Base-by-base conservation (phyloP, 495 filamentous ascomycete genomes). In the Penicillium macrosclerotiorum region DNA sequence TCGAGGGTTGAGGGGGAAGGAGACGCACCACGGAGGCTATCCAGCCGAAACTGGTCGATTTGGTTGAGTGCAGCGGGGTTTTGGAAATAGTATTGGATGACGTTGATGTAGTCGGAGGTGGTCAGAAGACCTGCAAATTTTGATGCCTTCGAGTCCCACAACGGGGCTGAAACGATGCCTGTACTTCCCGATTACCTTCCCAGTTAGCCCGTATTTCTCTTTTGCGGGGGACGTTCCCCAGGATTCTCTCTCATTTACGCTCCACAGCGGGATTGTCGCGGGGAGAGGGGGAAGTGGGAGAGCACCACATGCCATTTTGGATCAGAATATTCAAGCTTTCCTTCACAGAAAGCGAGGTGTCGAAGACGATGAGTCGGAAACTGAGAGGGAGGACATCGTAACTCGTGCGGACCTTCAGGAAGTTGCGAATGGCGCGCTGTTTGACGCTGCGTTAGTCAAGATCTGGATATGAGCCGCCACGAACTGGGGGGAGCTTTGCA, bases 1-100 rank as follows among this genome's bases (percentile, higher is more conserved):
- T n/a, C n/a, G n/a, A n/a, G 3, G 7, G 17, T 13, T 2, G 22
- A 27, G 14, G 19, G 22, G 7, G 12, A 9, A 11, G 11, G 3
- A 5, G 26, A 55, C 67, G 33, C 46, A 96, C 91, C 90, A 77
- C 91, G 78, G 38, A 99, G 81, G 59, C 88, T 95, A 72, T 88
- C 90, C 37, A 99, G 72, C 25, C 89, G 88, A 68, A 99, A 97
- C 60, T 95, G 86, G 59, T 97, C 93, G 59, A 97, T 85, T 59
- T 90, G 79, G 44, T 83, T 81, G 42, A 99, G 77, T 9, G 89
- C 84, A 33, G 92, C 88, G 12, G 94, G 94, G 56, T 92, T 95
- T 70, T 97, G 92, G 83, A 93, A 97, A 73, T 97, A 97, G 67
- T 97, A 99, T 69, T 97, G 94, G 41, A 99, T 94, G 43, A 99